Evolutionary conservation across 2,329 filamentous ascomycete species (phyloP), one percentile per base, ranked within the genome.

Genomic region (Diaporthe vexans): DNA sequence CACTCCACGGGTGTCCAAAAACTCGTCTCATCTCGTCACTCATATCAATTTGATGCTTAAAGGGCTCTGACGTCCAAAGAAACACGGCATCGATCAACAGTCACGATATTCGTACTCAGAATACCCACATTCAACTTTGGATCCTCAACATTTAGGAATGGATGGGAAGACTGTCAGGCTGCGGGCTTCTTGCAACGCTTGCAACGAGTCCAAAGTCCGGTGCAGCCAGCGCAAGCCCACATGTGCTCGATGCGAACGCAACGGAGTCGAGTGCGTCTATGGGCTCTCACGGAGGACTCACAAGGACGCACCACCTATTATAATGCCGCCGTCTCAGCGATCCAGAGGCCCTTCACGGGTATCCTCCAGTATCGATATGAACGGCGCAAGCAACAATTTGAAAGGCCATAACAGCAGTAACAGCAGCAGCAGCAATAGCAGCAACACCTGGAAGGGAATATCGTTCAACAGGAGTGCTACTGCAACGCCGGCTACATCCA

Each of bases 181-280:
- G 10, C 59, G 71, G 7, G 71, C 71, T 8, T 73, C 71, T n/a
- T 73, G 71, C 51, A 56, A 73, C 9, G 71, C 59, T n/a, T 73
- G 71, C 59, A 73, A 73, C 58, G 58, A 67, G 71, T 67, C 71
- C 51, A 73, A 73, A n/a, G 71, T 73, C 7, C 40, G 71, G 11
- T 73, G 71, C 59, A 73, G 71, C 59, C 71, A 73, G 40, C 48
- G 46, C 11, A 73, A 73, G 37, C 71, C 71, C 5, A 46, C 58
- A 1, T 73, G 71, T 8, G 58, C 71, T 2, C 71, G 71, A 4
- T 73, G 71, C 29, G 48, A 46, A 9, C 48, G 59, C 1, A 61
- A 71, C 43, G 69, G 69, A 4, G 58, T n/a, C 46, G 56, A 52
- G n/a, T 71, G 69, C 57, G 11, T 71, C 29, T 71, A 71, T 24